Percentiles rank a stretch among this genome's conserved stretches.
phyloP scores from a whole-genome alignment of 73 alveolate genomes.

The Paramecium biaurelia region DNA sequence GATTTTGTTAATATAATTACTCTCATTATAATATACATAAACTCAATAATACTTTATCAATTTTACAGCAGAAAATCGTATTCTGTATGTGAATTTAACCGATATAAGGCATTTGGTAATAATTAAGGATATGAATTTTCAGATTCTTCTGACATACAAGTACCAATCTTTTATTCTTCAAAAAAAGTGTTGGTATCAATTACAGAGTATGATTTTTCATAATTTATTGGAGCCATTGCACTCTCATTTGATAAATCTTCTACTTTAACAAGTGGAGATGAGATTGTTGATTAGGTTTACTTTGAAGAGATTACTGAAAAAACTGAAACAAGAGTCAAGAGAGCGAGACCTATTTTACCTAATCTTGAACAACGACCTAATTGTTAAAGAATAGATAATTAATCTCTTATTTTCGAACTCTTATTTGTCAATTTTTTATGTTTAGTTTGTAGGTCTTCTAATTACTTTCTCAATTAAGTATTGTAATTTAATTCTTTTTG shows the following conservation, averaged over 20 bases:
- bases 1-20: constrained; percentile 42
- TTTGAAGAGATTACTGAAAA: constrained; percentile 6
- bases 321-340: constrained; percentile 41
- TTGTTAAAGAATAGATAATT: not conserved
- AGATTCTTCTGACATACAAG: not conserved
- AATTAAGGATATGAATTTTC: not conserved
- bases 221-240: not conserved
- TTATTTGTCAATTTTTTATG: not conserved
- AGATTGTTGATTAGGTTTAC: not conserved
- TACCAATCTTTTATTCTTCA: not conserved
- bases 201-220: not conserved
- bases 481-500: not conserved
- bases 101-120: not conserved
- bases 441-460: not conserved
- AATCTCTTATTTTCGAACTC: not conserved
- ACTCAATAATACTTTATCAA: not conserved
- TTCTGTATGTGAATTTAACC: not conserved
- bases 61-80: not conserved
- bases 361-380: constrained; percentile 1
- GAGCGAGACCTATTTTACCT: constrained; percentile 45
- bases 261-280: not conserved
- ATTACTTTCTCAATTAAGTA: not conserved
- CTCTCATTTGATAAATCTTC: constrained; percentile 15
- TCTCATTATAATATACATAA: not conserved
- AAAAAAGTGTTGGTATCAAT: constrained; percentile 20